These are phyloP conservation scores for Xerocomus alliaceus DNA, from an alignment of 1,284 basidiomycete genomes.

Conservation along the genomic window DNA sequence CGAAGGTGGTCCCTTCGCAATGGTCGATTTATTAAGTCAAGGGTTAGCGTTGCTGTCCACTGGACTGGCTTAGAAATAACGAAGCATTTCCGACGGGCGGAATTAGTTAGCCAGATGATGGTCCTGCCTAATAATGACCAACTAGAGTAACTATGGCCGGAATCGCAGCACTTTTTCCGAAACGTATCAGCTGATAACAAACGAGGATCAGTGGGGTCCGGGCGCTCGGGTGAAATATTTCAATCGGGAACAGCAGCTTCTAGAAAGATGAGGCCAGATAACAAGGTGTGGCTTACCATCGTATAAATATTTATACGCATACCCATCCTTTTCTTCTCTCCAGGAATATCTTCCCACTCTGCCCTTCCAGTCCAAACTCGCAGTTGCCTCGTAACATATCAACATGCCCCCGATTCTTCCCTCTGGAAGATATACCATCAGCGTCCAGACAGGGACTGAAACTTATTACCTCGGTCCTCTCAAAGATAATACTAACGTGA, in stretches of 20 bases:
- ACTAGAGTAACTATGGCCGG: no score
- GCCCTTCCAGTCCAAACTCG: not conserved
- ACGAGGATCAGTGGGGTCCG: not conserved
- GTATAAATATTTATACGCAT: not conserved
- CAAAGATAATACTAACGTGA: not conserved
- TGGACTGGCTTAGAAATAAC: not conserved
- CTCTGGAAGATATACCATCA: slow-evolving; percentile 3
- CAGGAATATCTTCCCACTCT: not conserved
- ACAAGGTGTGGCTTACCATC: not conserved
- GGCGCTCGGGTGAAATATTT: not conserved
- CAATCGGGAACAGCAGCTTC: not conserved
- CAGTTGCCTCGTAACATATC: not conserved
- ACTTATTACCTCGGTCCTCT: slow-evolving; percentile 1
- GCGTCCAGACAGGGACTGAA: not conserved
- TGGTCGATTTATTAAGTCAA: no score
- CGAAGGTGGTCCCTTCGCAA: no score
- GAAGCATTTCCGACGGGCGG: not conserved
- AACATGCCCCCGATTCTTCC: not conserved
- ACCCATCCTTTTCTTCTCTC: not conserved
- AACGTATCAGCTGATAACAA: not conserved
- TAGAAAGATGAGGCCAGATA: not conserved
- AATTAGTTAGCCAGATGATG: no score
- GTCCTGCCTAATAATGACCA: no score
- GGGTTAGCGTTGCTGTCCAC: not conserved
- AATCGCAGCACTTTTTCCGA: no score